A percentile compares a stretch with the other conserved stretches of the same genome.
phyloP scores from a whole-genome alignment of 345 rosid species.

The Tarenaya hassleriana region DNA sequence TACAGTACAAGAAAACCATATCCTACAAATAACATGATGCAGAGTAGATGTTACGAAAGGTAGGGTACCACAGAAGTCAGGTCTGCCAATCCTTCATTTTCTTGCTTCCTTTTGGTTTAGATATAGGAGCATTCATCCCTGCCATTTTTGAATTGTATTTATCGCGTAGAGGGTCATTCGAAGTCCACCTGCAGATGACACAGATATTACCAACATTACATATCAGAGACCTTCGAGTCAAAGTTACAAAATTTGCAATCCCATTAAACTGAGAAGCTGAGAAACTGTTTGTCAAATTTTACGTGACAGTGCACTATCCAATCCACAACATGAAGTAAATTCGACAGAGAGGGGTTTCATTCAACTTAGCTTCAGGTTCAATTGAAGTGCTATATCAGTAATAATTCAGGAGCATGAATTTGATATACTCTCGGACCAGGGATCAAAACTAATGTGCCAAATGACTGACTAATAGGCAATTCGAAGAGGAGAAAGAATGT shows the following conservation, averaged over 20 bases:
- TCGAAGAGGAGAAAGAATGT: conserved; percentile 5
- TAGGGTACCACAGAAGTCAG: conserved; percentile 1
- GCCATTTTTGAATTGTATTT: conserved; percentile 77
- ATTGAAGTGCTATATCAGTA: conserved; percentile 8
- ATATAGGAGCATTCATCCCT: conserved; percentile 53
- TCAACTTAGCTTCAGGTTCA: not conserved
- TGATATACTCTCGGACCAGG: not conserved
- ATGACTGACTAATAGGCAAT: not conserved
- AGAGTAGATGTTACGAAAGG: no score
- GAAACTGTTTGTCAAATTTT: no score
- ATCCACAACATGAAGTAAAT: no score
- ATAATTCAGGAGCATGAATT: not conserved
- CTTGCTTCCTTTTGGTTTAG: conserved; percentile 72
- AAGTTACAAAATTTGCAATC: no score
- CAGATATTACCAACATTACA: no score
- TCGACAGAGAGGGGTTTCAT: no score
- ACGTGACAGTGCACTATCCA: no score
- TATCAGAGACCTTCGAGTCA: no score
- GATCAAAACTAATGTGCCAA: conserved; percentile 9
- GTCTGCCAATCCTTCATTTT: conserved; percentile 68
- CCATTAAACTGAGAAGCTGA: no score
- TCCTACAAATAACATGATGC: no score
- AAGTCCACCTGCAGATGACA: conserved; percentile 55
- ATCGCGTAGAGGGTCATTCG: conserved; percentile 61
- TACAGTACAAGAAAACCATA: no score